Conservation (phyloP, 108 stramenopile genomes). For the Cyclostephanos tholiformis region DNA sequence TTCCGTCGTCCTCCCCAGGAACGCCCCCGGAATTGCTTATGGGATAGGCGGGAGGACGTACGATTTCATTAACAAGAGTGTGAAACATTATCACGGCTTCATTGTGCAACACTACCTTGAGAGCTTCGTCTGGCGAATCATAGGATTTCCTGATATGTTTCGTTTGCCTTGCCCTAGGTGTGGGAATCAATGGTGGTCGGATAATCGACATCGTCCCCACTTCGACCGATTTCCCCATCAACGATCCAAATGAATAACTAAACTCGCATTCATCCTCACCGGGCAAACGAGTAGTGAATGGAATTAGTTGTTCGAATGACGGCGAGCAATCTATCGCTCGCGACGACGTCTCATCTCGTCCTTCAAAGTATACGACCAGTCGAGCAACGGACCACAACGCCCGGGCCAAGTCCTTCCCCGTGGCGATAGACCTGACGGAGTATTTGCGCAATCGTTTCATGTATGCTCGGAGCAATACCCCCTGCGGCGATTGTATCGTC, state of each 20-base stretch:
- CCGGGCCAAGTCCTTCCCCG: slow-evolving; percentile 21
- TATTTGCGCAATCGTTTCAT: slow-evolving; percentile 44
- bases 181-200: neutral
- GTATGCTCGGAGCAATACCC: slow-evolving; percentile 21
- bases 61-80: slow-evolving; percentile 36
- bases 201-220: neutral
- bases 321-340: neutral
- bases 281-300: slow-evolving; percentile 9
- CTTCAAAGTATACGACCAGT: slow-evolving; percentile 11
- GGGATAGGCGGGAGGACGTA: slow-evolving; percentile 11
- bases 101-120: slow-evolving; percentile 13
- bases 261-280: neutral
- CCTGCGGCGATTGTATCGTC: slow-evolving; percentile 14
- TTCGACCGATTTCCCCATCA: neutral
- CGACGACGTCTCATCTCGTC: slow-evolving; percentile 3
- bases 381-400: slow-evolving; percentile 38
- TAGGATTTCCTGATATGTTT: neutral
- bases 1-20: neutral
- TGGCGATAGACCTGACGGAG: slow-evolving; percentile 21
- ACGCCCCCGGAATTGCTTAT: neutral
- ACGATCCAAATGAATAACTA: neutral
- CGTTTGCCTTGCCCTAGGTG: neutral
- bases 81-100: slow-evolving; percentile 46
- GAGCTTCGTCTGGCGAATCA: neutral
- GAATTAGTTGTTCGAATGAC: neutral